A percentile compares a stretch with the other conserved stretches of the same genome.
Evolutionary conservation across 1,284 basidiomycete species (phyloP).

Genomic region (Pseudozyma hubeiensis): DNA sequence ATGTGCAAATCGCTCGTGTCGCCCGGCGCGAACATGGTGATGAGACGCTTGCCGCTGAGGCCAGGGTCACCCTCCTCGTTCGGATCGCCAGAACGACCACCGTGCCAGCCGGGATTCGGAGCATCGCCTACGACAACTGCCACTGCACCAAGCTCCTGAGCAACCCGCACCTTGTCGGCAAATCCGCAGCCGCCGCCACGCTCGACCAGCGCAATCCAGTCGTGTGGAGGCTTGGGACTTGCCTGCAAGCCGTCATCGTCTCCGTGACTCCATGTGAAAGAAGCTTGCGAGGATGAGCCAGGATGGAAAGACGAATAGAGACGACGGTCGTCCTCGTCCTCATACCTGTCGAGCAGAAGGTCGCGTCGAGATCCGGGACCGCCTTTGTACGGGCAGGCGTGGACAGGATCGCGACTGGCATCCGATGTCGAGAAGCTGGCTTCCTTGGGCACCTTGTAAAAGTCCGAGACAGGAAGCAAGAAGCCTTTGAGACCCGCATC

Average conservation of each 20-base stretch:
- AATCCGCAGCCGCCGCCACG: slow-evolving; percentile 64
- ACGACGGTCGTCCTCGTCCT: slow-evolving; percentile 44
- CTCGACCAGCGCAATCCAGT: slow-evolving; percentile 67
- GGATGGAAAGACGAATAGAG: slow-evolving; percentile 30
- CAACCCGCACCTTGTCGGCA: slow-evolving; percentile 62
- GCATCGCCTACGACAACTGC: slow-evolving; percentile 67
- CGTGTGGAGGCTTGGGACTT: slow-evolving; percentile 42
- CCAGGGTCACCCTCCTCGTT: slow-evolving; percentile 57
- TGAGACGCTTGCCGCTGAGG: slow-evolving; percentile 53
- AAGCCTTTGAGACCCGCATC: slow-evolving; percentile 58
- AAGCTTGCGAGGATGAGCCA: slow-evolving; percentile 13
- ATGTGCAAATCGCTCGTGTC: slow-evolving; percentile 64
- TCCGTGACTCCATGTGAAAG: slow-evolving; percentile 30
- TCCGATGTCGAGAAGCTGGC: slow-evolving; percentile 19
- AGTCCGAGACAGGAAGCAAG: slow-evolving; percentile 58
- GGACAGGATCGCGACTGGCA: slow-evolving; percentile 23
- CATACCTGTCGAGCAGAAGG: slow-evolving; percentile 15
- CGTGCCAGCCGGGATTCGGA: slow-evolving; percentile 42
- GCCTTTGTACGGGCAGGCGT: slow-evolving; percentile 54
- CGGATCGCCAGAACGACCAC: slow-evolving; percentile 43
- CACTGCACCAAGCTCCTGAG: slow-evolving; percentile 63
- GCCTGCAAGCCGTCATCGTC: background rate
- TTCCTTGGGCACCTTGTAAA: slow-evolving; percentile 48
- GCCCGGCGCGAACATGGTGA: slow-evolving; percentile 65
- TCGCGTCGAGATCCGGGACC: slow-evolving; percentile 47